phyloP scores from a whole-genome alignment of 202 grass and related monocot species.

The Dendrocalamus latiflorus region DNA sequence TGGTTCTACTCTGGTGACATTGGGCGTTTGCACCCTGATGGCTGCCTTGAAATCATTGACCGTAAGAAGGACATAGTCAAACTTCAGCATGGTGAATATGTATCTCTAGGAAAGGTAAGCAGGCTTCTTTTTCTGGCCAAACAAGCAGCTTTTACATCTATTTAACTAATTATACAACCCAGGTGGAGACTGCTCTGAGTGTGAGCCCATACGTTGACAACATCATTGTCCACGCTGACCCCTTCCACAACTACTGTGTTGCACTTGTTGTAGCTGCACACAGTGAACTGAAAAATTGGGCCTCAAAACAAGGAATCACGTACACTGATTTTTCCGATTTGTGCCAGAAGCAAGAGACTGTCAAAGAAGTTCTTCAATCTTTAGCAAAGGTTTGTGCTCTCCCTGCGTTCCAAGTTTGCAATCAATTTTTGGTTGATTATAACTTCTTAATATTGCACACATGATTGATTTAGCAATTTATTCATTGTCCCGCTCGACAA shows the following conservation, averaged over 20 bases:
- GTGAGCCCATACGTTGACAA: conserved; percentile 71
- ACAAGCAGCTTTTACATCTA: background rate
- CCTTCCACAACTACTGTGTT: conserved; percentile 72
- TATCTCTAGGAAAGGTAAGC: conserved; percentile 84
- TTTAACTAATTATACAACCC: background rate
- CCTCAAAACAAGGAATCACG: conserved; percentile 55
- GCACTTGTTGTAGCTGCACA: conserved; percentile 57
- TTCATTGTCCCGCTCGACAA: background rate
- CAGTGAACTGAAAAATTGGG: conserved; percentile 61
- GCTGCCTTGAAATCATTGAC: conserved; percentile 95
- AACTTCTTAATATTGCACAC: background rate
- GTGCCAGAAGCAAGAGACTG: conserved; percentile 60
- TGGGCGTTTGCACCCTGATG: conserved; percentile 74
- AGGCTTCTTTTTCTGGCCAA: background rate
- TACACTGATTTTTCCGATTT: conserved; percentile 44
- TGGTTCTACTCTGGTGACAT: conserved; percentile 97
- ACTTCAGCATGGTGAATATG: conserved; percentile 96
- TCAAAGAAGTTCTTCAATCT: conserved; percentile 76
- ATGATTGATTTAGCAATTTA: background rate
- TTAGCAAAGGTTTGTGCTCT: conserved; percentile 54
- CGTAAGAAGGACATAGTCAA: conserved; percentile 98
- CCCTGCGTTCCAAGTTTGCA: background rate
- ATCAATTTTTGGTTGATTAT: background rate
- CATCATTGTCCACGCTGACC: conserved; percentile 87
- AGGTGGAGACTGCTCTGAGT: conserved; percentile 76